Evolutionary conservation across 805 yeast genomes (phyloP), one percentile per base, ranked within the genome.

Genomic region (Saccharomycopsis sp.): DNA sequence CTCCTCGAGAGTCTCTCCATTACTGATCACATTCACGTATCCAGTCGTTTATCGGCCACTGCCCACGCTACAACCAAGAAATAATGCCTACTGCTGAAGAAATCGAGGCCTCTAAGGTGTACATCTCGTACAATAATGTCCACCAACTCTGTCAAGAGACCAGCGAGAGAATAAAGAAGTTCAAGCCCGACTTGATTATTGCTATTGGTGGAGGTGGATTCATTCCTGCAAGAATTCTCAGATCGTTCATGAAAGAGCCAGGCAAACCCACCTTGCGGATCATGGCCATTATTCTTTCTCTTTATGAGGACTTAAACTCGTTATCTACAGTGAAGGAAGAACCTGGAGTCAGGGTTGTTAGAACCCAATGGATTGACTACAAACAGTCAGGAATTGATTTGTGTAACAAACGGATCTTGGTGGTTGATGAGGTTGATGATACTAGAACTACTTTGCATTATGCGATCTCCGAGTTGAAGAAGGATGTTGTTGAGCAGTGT

Each of bases 201-300:
- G 97, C 98, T 65, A 90, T 93, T 68, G 99, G 96, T 68, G 97
- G 97, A 66, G 97, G 99, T 70, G 99, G 98, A 1, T 89, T 93
- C 72, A 94, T 93, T 59, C 99, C 98, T 25, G 97, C 99, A 7
- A 84, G 99, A 72, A 94, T 94, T 74, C 79, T 93, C 70, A 84
- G 99, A 72, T 85, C 98, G 1, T 94, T 93, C 73, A 77, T 93
- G 65, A 93, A 92, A 73, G 87, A 86, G 64, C 89, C 87, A 34
- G 96, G 96, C 61, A 77, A 85, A 61, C 93, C 96, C 66, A 93
- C 92, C 67, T 86, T 91, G 61, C 86, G 96, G 67, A 90, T 93
- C 68, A 93, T 92, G 84, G 97, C 99, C 53, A 89, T 93, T 65
- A 96, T 94, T 38, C 78, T 93, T 64, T 90, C 97, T 0, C 78